These are phyloP conservation scores for Posidonia australis DNA, from an alignment of 106 monocot species.

Conservation along the genomic window DNA sequence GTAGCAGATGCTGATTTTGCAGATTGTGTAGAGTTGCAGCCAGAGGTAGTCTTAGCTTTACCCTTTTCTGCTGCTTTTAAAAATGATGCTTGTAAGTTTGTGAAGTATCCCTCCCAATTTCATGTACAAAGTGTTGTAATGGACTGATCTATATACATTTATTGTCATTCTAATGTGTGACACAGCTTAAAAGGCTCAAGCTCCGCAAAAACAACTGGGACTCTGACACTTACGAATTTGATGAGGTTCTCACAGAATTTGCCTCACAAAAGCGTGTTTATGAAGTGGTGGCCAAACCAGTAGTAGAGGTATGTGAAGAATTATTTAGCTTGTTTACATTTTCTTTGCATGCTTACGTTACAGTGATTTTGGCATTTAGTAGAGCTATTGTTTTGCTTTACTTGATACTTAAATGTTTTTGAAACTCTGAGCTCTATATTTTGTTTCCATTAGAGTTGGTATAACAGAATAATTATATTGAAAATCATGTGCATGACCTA, in stretches of 20 bases:
- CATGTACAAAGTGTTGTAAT: neutral
- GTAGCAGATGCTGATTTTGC: slow-evolving; percentile 94
- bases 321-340: neutral
- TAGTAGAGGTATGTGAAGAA: slow-evolving; percentile 70
- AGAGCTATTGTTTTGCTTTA: no score
- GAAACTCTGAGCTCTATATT: no score
- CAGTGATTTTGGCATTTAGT: no score
- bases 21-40: slow-evolving; percentile 95
- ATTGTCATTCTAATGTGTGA: slow-evolving; percentile 2
- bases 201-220: slow-evolving; percentile 99
- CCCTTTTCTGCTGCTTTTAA: neutral
- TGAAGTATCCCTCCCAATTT: neutral
- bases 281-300: slow-evolving; percentile 95
- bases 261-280: slow-evolving; percentile 97
- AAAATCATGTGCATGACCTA: no score
- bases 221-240: slow-evolving; percentile 95
- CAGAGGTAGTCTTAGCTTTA: slow-evolving; percentile 43
- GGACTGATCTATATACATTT: neutral
- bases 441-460: no score
- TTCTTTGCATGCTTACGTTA: neutral
- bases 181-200: slow-evolving; percentile 89
- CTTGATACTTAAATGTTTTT: no score
- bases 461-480: no score
- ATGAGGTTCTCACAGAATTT: slow-evolving; percentile 90
- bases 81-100: neutral